Evolutionary conservation across 768 basidiomycete genomes (phyloP), one percentile per base, ranked within the genome.

Genomic region (Pleurotus cornucopiae): DNA sequence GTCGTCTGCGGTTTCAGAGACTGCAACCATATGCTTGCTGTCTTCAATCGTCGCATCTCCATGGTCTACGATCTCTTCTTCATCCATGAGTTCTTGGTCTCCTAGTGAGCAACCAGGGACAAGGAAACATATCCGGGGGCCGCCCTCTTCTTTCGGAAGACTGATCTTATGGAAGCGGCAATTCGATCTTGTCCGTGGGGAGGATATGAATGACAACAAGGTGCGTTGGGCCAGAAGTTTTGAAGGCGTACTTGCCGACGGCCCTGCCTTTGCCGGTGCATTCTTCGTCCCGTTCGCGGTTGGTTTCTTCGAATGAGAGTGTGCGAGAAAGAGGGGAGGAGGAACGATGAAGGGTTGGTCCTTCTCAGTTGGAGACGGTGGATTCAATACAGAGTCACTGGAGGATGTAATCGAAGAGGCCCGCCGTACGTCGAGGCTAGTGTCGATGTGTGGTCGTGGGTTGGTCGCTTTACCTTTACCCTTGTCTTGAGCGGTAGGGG

Each of bases 91-190:
- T 57, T 81, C 76, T 38, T 63, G 61, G 61, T 88, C 76, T 26
- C 75, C 76, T 41, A 89, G 75, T 5, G 85, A 81, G 60, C 87
- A 89, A 1, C 85, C 85, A 0, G 87, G 87, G 4, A 87, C 83
- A 26, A 87, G 74, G 68, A 89, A 89, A 60, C 63, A 76, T n/a
- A 84, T 69, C 5, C 81, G 79, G 30, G 73, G 75, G 3, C 78
- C 77, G 26, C 73, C 72, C 53, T 83, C 81, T 54, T 79, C 77
- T 39, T 69, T 71, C 1, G 84, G 85, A 18, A 89, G 65, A 59
- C 83, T 84, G 62, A 89, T 84, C 57, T 78, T 82, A 63, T 84
- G 85, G 66, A 83, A 89, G 40, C 83, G 82, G 61, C 87, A 89
- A 53, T 87, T 77, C 3, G 87, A 87, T 4, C 87, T 80, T 13